Conservation (phyloP, 2,329 filamentous ascomycete species). For the Ophiocordyceps sinensis region DNA sequence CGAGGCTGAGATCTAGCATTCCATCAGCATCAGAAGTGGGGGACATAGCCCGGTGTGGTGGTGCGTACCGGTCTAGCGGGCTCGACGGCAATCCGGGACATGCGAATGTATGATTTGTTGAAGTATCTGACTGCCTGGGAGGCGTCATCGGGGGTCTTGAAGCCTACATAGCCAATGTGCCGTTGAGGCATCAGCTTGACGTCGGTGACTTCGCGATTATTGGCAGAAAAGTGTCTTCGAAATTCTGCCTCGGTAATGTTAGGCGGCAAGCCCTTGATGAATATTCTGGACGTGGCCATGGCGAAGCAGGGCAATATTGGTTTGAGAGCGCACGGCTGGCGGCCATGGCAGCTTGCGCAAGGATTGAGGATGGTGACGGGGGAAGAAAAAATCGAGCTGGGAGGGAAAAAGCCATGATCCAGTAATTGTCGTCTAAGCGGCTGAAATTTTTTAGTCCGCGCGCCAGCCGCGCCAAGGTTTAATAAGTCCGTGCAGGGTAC, state of each 20-base stretch:
- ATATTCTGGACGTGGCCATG: conserved; percentile 51
- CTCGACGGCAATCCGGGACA: conserved; percentile 88
- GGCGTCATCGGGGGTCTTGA: conserved; percentile 70
- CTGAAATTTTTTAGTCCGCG: conserved; percentile 1
- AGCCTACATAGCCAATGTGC: conserved; percentile 91
- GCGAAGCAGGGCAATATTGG: conserved; percentile 8
- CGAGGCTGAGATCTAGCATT: conserved; percentile 31
- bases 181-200: conserved; percentile 80
- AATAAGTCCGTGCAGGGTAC: too few species aligned
- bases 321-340: not conserved
- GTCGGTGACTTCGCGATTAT: conserved; percentile 69
- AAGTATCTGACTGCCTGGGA: conserved; percentile 82
- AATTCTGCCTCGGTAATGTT: conserved; percentile 75
- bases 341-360: not conserved
- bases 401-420: not conserved
- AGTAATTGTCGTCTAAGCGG: not conserved
- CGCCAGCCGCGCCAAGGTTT: too few species aligned
- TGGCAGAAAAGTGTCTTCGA: conserved; percentile 69
- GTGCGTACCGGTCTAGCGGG: conserved; percentile 60
- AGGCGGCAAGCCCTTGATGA: conserved; percentile 75
- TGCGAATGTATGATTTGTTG: conserved; percentile 86
- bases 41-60: conserved; percentile 4
- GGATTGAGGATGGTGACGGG: not conserved
- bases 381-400: conserved; percentile 12
- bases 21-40: conserved; percentile 15